Evolutionary conservation across 257 asterid species (phyloP), one percentile per base, ranked within the genome.

Genomic region (Thymus mandschuricus): DNA sequence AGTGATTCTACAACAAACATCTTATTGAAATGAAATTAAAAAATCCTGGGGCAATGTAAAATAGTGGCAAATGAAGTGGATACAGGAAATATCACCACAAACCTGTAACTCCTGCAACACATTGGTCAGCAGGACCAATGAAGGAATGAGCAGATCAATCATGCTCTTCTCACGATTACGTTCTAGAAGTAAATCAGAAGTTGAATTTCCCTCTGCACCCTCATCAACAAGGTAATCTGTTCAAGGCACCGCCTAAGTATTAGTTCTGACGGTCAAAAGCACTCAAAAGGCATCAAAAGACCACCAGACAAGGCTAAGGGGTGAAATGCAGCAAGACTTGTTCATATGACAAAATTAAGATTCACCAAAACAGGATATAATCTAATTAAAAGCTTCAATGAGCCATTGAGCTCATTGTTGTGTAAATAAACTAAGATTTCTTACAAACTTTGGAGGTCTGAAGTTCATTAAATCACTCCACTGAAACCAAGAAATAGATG

Each of bases 141-240:
- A 80, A 60, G 99, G 98, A 79, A 92, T 86, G 79, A 89, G 85
- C 67, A 95, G 85, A 84, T 90, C 98, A 78, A 87, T 68, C 54
- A 92, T 76, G 85, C 93, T 82, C 83, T 88, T 88, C 84, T 95
- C 99, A 38, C 96, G 96, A 80, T 87, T 92, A 65, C 98, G 96
- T 79, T 92, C 99, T 60, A 95, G 82, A 52, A 95, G 89, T 78
- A 89, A 75, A 82, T 95, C 98, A 69, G 98, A 86, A 70, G 99
- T 89, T 21, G 99, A 84, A 85, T 87, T 89, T 71, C 94, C 82
- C 79, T 95, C 99, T 3, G 87, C 75, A 64, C 99, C 91, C 83
- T 95, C 98, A 85, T 92, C 99, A 76, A 95, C 96, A 71, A 95
- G 96, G 82, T 86, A 89, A 95, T 95, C 99, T 95, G 88, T 64